phyloP scores from a whole-genome alignment of 2,329 filamentous ascomycete genomes.

The Chaetomium globosum region DNA sequence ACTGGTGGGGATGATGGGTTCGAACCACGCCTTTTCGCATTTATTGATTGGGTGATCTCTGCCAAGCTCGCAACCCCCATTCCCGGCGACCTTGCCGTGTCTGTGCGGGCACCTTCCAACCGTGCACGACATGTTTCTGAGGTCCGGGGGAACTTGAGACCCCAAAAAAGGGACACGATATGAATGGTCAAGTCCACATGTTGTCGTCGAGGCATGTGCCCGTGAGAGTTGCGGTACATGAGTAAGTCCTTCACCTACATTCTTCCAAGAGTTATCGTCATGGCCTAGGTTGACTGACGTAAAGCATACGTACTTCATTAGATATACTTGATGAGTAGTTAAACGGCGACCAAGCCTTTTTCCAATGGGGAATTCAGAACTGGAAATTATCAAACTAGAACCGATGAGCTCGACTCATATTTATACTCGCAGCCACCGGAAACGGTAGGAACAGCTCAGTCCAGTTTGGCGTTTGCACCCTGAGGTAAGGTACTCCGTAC shows the following conservation, averaged over 20 bases:
- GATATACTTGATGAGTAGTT: too few species aligned
- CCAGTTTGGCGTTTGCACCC: neutral
- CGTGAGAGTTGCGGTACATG: too few species aligned
- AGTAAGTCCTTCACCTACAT: neutral
- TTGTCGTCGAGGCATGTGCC: too few species aligned
- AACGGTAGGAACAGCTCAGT: neutral
- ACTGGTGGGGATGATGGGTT: neutral
- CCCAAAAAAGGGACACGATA: neutral
- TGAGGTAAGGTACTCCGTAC: too few species aligned
- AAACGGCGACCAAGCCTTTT: neutral
- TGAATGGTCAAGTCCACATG: too few species aligned
- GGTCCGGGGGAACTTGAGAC: neutral
- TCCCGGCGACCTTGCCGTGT: too few species aligned
- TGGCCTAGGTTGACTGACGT: neutral
- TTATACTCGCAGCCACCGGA: neutral
- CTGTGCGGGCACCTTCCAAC: neutral
- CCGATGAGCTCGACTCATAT: neutral
- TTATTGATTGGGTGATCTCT: neutral
- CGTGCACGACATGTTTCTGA: neutral
- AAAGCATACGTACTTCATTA: too few species aligned
- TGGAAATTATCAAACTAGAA: neutral
- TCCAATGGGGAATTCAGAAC: neutral
- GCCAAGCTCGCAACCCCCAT: too few species aligned
- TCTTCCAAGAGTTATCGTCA: neutral
- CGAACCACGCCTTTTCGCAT: neutral